Evolutionary conservation across 495 filamentous ascomycete genomes (phyloP).

Genomic region (Trichoderma gamsii): DNA sequence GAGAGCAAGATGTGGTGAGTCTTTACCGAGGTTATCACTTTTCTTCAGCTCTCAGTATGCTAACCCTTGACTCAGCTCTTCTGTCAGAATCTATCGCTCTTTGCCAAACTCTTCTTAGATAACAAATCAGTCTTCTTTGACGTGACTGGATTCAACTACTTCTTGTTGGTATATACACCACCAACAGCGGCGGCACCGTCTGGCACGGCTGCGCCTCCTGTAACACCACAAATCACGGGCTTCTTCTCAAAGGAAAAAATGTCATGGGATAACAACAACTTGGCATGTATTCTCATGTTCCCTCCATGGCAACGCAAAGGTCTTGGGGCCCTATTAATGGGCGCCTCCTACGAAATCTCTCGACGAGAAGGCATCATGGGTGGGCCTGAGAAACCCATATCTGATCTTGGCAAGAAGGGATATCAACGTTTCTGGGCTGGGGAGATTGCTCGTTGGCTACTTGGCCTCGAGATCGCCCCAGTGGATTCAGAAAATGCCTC

Average conservation of each 20-base stretch:
- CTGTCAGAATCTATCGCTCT: conserved; percentile 90
- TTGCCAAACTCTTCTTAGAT: conserved; percentile 96
- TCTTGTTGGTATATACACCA: conserved; percentile 67
- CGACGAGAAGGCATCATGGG: conserved; percentile 76
- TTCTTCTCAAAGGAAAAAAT: conserved; percentile 99
- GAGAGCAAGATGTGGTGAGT: conserved; percentile 67
- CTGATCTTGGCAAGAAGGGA: conserved; percentile 70
- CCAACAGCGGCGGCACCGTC: conserved; percentile 31
- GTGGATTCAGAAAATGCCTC: background rate
- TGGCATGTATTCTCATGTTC: conserved; percentile 94
- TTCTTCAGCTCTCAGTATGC: conserved; percentile 15
- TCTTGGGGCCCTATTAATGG: conserved; percentile 85
- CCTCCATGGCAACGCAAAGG: conserved; percentile 91
- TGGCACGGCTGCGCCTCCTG: conserved; percentile 16
- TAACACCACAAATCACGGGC: conserved; percentile 61
- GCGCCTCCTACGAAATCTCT: conserved; percentile 88
- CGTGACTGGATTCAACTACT: conserved; percentile 90
- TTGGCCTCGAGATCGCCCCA: conserved; percentile 39
- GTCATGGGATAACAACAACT: conserved; percentile 97
- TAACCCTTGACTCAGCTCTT: conserved; percentile 57
- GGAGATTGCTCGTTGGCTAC: conserved; percentile 60
- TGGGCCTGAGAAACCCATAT: conserved; percentile 89
- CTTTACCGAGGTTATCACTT: background rate
- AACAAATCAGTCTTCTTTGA: conserved; percentile 99
- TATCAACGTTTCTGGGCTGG: conserved; percentile 81